Conservation (phyloP, 169 alveolate genomes). For the Ophryocystis elektroscirrha region DNA sequence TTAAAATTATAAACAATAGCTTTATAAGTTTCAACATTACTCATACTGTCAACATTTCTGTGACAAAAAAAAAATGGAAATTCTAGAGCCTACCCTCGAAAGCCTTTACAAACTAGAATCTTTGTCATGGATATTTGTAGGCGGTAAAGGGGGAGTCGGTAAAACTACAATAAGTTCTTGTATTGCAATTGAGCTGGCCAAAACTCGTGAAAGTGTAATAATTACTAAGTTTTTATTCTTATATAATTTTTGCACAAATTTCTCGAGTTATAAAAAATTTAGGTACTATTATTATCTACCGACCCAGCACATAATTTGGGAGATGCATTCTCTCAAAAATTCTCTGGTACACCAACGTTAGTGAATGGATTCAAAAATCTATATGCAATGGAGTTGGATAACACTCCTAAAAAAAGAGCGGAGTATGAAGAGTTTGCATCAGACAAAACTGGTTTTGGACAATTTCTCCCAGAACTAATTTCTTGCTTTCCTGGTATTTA, state of each 20-base stretch:
- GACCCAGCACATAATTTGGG: slow-evolving; percentile 97
- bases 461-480: slow-evolving; percentile 59
- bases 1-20: too few species aligned
- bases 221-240: neutral
- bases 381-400: slow-evolving; percentile 80
- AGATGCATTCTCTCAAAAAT: slow-evolving; percentile 89
- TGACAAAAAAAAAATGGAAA: too few species aligned
- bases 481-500: slow-evolving; percentile 91
- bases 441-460: slow-evolving; percentile 18
- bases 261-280: neutral
- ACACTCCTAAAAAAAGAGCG: slow-evolving; percentile 38
- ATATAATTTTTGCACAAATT: neutral
- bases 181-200: slow-evolving; percentile 68
- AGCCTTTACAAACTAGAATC: slow-evolving; percentile 15
- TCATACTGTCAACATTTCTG: too few species aligned
- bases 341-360: slow-evolving; percentile 65
- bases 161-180: slow-evolving; percentile 92
- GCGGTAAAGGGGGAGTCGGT: slow-evolving; percentile 99
- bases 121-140: slow-evolving; percentile 91
- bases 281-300: slow-evolving; percentile 85
- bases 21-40: too few species aligned
- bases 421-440: slow-evolving; percentile 36
- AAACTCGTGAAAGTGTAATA: slow-evolving; percentile 64
- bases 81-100: neutral
- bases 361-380: slow-evolving; percentile 76